Conservation (phyloP, 1,139 yeast genomes). For the Hanseniaspora gamundiae region DNA sequence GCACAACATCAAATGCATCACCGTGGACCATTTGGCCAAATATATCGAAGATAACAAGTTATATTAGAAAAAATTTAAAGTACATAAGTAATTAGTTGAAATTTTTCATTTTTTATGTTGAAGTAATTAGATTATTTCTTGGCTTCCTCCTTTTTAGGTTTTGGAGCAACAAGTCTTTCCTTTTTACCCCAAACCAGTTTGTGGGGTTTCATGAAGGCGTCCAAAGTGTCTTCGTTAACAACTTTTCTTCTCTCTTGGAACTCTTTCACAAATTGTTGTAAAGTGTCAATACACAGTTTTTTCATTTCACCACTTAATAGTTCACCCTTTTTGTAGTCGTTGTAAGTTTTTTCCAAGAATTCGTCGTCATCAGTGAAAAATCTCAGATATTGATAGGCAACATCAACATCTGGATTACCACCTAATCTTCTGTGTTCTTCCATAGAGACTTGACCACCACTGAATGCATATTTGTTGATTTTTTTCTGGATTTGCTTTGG, state of each 20-base stretch:
- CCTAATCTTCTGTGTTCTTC: conserved; percentile 87
- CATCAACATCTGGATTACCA: conserved; percentile 93
- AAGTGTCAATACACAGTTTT: conserved; percentile 66
- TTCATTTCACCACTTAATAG: conserved; percentile 89
- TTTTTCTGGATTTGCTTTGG: conserved; percentile 86
- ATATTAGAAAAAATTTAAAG: background rate
- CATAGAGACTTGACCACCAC: conserved; percentile 81
- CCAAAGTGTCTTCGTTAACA: conserved; percentile 56
- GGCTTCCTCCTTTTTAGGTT: conserved; percentile 26
- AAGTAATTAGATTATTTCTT: conserved; percentile 1
- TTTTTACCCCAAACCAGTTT: conserved; percentile 61
- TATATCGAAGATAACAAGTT: conserved; percentile 27
- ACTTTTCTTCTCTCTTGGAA: conserved; percentile 71
- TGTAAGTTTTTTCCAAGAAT: conserved; percentile 49
- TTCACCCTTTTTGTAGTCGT: conserved; percentile 68
- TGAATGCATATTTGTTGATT: conserved; percentile 91
- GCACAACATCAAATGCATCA: conserved; percentile 58
- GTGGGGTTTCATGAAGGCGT: conserved; percentile 75
- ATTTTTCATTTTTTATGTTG: too few relatives aligned
- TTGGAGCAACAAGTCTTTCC: conserved; percentile 60
- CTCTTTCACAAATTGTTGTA: conserved; percentile 64
- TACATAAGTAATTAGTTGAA: background rate
- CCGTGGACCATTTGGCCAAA: conserved; percentile 65
- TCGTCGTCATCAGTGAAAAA: conserved; percentile 86
- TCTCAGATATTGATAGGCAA: conserved; percentile 82